Evolutionary conservation across 129 eudicot genomes (phyloP).

Genomic region (Heracleum sosnowskyi): DNA sequence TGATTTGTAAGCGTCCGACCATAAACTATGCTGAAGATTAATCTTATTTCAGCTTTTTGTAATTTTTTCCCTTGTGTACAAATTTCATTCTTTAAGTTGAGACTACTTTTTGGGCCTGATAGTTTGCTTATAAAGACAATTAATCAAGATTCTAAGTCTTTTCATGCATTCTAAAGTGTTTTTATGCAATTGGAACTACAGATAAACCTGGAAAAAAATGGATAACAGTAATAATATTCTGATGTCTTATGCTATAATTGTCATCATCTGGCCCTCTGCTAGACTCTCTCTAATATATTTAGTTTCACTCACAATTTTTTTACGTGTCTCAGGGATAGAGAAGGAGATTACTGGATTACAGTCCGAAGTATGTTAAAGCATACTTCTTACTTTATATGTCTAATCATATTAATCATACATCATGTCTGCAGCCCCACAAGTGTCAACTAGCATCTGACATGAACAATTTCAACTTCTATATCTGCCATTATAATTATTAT

Average conservation of each 20-base stretch:
- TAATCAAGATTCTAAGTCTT: neutral
- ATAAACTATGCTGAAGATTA: neutral
- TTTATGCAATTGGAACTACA: neutral
- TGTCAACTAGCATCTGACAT: slow-evolving; percentile 3
- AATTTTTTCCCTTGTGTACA: neutral
- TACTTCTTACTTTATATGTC: neutral
- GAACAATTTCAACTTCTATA: neutral
- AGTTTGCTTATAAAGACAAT: neutral
- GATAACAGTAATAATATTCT: too few species aligned
- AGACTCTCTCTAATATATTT: neutral
- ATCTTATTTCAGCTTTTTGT: neutral
- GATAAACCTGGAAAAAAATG: neutral
- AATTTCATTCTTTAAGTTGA: neutral
- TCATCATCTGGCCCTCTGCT: neutral
- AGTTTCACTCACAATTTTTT: slow-evolving; percentile 2
- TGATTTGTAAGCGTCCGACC: neutral
- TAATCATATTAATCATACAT: neutral
- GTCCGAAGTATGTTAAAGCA: slow-evolving; percentile 48
- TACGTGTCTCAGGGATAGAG: slow-evolving; percentile 59
- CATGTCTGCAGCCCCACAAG: neutral
- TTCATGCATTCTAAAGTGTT: neutral
- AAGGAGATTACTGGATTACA: slow-evolving; percentile 75
- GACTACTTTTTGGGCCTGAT: neutral
- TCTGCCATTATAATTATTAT: neutral
- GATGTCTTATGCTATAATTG: neutral